Evolutionary conservation across 1,284 basidiomycete genomes (phyloP), one percentile per base, ranked within the genome.

Genomic region (Ustilago shanxiensis): DNA sequence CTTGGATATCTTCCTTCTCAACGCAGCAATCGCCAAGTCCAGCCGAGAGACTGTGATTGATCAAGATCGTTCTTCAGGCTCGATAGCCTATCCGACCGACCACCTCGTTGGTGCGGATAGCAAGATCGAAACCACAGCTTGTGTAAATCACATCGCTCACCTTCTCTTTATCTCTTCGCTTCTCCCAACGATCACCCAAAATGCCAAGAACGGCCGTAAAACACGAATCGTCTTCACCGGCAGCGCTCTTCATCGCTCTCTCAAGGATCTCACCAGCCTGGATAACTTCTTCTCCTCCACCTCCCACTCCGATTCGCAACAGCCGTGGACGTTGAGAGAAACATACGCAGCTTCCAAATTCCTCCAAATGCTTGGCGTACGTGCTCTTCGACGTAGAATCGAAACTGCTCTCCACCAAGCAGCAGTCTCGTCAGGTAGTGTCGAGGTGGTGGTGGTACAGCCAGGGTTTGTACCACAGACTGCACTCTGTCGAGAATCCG

Each of bases 141-240:
- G 70, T 28, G 74, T 77, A 52, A 79, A 79, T 22, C 77, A 79
- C 37, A 53, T 77, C 13, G 77, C 69, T 0, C 77, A 76, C 58
- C 77, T 79, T 24, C n/a, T 77, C 54, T 73, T 79, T 35, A 59
- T 79, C 33, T 59, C 61, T 16, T 45, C 31, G 5, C 77, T 79
- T 26, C 14, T 58, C 3, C 68, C 66, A 0, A 54, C 52, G 4
- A 72, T 79, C 60, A 35, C 56, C 0, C 41, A 58, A 18, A 66
- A 66, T n/a, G 68, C 72, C 5, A 66, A 65, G 39, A 50, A 53
- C 0, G 65, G 65, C 9, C 59, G 63, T n/a, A 64, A 61, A 18
- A 77, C 77, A 14, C 68, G 77, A 57, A 71, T 79, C 44, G 73
- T 79, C 0, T 79, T 79, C 54, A 79, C 73, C 8, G 73, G 77